These are phyloP conservation scores for Rhizopus sp. DNA, from an alignment of 371 early-diverging fungal species.

Conservation along the genomic window DNA sequence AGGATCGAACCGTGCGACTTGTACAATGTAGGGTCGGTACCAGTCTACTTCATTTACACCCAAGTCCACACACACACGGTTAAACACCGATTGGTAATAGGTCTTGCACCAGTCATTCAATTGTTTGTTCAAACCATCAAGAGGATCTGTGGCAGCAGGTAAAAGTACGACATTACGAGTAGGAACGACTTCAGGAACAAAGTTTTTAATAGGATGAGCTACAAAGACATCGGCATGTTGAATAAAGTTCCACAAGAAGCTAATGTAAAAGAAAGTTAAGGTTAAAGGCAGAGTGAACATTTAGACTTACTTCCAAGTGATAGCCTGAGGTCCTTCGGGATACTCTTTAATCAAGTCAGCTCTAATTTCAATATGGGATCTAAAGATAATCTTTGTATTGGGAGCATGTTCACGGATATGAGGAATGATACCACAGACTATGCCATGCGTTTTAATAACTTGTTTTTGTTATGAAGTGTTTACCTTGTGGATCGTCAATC, in stretches of 20 bases:
- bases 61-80: conserved; percentile 75
- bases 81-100: conserved; percentile 79
- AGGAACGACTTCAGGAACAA: conserved; percentile 74
- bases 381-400: conserved; percentile 73
- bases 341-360: conserved; percentile 65
- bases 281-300: neutral
- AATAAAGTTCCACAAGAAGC: conserved; percentile 77
- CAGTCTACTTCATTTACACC: conserved; percentile 63
- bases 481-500: conserved; percentile 88
- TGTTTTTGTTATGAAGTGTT: neutral
- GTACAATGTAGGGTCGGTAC: conserved; percentile 77
- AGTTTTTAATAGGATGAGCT: conserved; percentile 76
- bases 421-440: conserved; percentile 76
- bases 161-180: conserved; percentile 63
- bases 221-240: conserved; percentile 76
- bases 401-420: conserved; percentile 73
- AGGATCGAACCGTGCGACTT: conserved; percentile 92
- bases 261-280: conserved; percentile 3
- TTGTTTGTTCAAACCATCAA: conserved; percentile 77
- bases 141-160: conserved; percentile 78
- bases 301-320: conserved; percentile 58
- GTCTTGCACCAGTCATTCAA: conserved; percentile 46
- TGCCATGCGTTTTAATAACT: conserved; percentile 6
- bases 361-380: conserved; percentile 87
- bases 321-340: conserved; percentile 60